Evolutionary conservation across 345 rosid genomes (phyloP), one percentile per base, ranked within the genome.

Genomic region (Melaleuca quinquenervia): DNA sequence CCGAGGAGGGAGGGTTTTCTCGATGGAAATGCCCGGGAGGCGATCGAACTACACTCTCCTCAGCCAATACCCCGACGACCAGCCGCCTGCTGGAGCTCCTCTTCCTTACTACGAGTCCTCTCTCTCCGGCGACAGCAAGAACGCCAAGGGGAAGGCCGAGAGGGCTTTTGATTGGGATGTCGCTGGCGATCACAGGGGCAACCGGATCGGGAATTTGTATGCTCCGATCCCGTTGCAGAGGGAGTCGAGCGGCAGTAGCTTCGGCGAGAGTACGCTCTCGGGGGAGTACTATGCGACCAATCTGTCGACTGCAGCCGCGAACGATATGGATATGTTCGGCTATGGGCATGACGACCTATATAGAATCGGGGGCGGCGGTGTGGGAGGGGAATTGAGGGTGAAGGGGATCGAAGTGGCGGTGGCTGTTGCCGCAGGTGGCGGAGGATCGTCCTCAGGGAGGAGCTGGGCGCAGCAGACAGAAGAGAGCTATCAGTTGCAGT

Each of bases 381-480:
- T 64, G 84, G 84, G 89, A 32, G 92, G 93, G 54, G 94, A 93
- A 85, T 84, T 87, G 86, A 92, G 92, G 91, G 50, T 75, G 48
- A 91, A 90, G 87, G 91, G 85, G 88, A 86, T 53, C 84, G 94
- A 90, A 18, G 86, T 88, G 32, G 85, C 89, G 41, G 78, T 22
- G 41, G 84, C 84, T 6, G 84, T 29, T 29, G 55, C 60, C 15
- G 84, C 84, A n/a, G 60, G 84, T 3, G 88, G 86, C 0, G 92
- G 94, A 11, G 89, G 89, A n/a, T 88, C 95, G 16, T 92, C 96
- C 3, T 93, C 93, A 5, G 98, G 96, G 87, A 98, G 94, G 91
- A 95, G 98, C 91, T 98, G 98, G 99, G 99, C 99, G 85, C 98
- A 93, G 89, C 99, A 96, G 92, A 98, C 99, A 85, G 99, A 98